Percentiles rank a stretch among this genome's conserved stretches.
These are phyloP conservation scores for Inonotus obliquus DNA, from an alignment of 1,284 basidiomycete genomes.

Conservation along the genomic window DNA sequence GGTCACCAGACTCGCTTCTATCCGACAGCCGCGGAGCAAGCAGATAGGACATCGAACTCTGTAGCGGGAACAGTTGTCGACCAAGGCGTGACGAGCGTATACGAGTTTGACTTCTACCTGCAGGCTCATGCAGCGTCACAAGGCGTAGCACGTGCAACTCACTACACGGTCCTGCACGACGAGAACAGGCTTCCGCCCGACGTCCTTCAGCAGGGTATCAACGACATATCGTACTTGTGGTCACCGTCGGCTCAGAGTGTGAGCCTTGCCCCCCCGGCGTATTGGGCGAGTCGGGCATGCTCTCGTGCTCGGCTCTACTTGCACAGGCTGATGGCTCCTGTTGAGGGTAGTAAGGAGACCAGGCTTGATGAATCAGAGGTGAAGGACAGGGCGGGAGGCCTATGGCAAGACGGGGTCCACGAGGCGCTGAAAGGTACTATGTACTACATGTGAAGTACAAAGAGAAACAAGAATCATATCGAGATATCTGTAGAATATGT, in stretches of 20 bases:
- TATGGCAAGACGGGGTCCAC: conserved; percentile 24
- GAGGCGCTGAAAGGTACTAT: conserved; percentile 20
- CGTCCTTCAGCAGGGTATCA: conserved; percentile 25
- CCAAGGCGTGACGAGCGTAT: conserved; percentile 23
- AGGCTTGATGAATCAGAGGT: conserved; percentile 8
- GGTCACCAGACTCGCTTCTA: conserved; percentile 71
- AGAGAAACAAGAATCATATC: not conserved
- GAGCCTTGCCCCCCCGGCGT: conserved; percentile 25
- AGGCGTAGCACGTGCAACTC: conserved; percentile 23
- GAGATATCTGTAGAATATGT: too few species aligned
- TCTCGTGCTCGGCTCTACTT: conserved; percentile 26
- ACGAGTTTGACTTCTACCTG: conserved; percentile 27
- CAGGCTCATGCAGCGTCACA: conserved; percentile 25
- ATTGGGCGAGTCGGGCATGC: conserved; percentile 25
- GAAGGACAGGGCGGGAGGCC: conserved; percentile 16
- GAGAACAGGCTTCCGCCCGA: conserved; percentile 29
- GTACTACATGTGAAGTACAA: conserved; percentile 23
- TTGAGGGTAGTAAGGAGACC: conserved; percentile 4
- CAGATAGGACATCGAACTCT: conserved; percentile 24
- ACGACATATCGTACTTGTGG: conserved; percentile 24
- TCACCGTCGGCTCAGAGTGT: conserved; percentile 26
- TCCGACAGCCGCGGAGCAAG: conserved; percentile 30
- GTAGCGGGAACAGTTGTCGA: conserved; percentile 29
- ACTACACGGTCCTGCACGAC: conserved; percentile 25
- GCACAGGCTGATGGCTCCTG: conserved; percentile 23